Evolutionary conservation across 768 basidiomycete genomes (phyloP).

Genomic region (Russula sp.): DNA sequence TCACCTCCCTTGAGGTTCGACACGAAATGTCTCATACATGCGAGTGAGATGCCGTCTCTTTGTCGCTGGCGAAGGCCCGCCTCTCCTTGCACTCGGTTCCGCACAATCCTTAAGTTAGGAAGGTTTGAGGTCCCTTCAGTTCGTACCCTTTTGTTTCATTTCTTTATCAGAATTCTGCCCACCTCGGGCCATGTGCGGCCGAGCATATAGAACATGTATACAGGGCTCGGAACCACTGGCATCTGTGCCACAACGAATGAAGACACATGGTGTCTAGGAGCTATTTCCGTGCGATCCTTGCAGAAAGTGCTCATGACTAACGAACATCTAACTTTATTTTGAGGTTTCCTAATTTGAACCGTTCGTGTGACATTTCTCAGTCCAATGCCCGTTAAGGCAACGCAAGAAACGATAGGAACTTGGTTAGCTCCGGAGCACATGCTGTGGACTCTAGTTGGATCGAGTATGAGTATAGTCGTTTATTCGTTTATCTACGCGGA

Average conservation of each 20-base stretch:
- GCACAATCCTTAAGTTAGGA: not conserved
- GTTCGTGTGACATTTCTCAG: not conserved
- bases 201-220: not conserved
- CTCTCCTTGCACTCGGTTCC: not conserved
- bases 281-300: not conserved
- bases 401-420: not conserved
- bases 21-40: not conserved
- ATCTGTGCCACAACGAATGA: not conserved
- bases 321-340: not conserved
- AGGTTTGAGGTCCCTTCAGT: not conserved
- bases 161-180: not conserved
- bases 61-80: not conserved
- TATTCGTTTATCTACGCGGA: not conserved
- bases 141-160: not conserved
- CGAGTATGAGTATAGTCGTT: not conserved
- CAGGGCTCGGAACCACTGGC: not conserved
- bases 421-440: not conserved
- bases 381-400: conserved; percentile 1
- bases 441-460: not conserved
- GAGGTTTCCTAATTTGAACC: not conserved
- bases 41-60: not conserved
- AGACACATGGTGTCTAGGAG: not conserved
- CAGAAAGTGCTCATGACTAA: not conserved
- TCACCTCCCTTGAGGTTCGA: not conserved
- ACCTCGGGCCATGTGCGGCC: not conserved